Evolutionary conservation across 2,329 filamentous ascomycete genomes (phyloP), one percentile per base, ranked within the genome.

Genomic region (Endoconidiophora polonica): DNA sequence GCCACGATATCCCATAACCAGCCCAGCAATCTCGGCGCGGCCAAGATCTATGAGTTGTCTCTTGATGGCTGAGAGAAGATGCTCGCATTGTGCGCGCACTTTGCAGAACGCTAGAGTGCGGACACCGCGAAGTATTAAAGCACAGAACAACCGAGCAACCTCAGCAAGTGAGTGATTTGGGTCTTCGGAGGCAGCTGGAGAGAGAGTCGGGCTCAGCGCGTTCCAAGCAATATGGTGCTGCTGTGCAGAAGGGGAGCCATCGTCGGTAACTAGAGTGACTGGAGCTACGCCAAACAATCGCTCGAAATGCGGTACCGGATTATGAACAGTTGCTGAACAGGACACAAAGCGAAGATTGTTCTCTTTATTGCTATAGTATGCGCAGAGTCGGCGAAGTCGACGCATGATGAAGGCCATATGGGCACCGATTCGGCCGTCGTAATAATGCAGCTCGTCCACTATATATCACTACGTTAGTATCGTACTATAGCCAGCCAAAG

Each of bases 351-450:
- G 40, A 14, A 53, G 29, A 57, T 79, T 87, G 55, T 96, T 77
- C 56, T 78, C 74, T 7, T 76, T 71, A 60, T 98, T 98, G 14
- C 91, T 91, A 7, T 96, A 71, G 0, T 88, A 86, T 4, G 88
- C 86, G 61, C 91, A 96, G 59, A 95, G 81, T 48, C 91, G 75
- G 44, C 90, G 73, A 52, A 98, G 65, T 24, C 91, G 76, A 44
- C 91, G 76, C 87, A 98, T 95, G 57, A 98, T 87, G 57, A 94
- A 83, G 0, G 90, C 86, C 55, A 98, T 81, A 61, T 98, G 91
- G 1, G 88, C 86, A 1, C 91, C 91, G 63, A 98, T 86, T 2
- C 95, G 71, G 0, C 90, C 90, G 58, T 95, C 95, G 65, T 98
- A 98, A 48, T 94, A 91, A 59, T 98, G 91, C 37, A 98, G 67